Conservation (phyloP, 2,329 filamentous ascomycete species). For the Penicillium oxalicum region DNA sequence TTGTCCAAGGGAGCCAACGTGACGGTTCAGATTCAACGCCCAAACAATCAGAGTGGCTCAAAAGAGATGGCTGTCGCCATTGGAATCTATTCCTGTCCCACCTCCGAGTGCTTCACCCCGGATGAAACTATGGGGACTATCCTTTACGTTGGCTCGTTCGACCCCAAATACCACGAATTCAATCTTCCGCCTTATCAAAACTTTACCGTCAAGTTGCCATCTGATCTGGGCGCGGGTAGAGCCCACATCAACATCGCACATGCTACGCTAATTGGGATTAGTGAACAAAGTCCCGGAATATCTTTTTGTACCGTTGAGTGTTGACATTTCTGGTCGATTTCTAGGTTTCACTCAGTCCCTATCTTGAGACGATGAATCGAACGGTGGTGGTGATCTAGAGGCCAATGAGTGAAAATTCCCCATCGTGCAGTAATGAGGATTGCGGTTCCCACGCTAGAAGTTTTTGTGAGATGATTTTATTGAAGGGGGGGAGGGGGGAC, state of each 20-base stretch:
- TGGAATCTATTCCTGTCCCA: constrained; percentile 23
- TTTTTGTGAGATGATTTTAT: too few relatives aligned
- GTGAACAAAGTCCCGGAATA: constrained; percentile 1
- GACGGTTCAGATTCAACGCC: constrained; percentile 26
- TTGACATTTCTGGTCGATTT: background rate
- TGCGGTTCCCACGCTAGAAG: too few relatives aligned
- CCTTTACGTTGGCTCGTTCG: constrained; percentile 25
- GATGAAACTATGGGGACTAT: constrained; percentile 20
- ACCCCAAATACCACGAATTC: constrained; percentile 23
- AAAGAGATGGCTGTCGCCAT: constrained; percentile 27
- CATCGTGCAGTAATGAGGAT: too few relatives aligned
- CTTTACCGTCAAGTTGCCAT: constrained; percentile 25
- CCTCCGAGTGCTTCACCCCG: constrained; percentile 13
- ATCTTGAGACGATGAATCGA: constrained; percentile 22
- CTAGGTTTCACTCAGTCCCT: constrained; percentile 20
- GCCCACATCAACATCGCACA: constrained; percentile 26
- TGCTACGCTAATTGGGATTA: constrained; percentile 27
- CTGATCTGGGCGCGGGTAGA: constrained; percentile 7
- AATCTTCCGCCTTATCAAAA: constrained; percentile 26
- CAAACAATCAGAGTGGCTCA: constrained; percentile 25
- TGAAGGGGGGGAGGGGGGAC: too few relatives aligned
- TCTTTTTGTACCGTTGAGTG: too few relatives aligned
- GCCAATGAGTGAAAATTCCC: too few relatives aligned
- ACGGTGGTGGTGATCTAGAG: constrained; percentile 20
- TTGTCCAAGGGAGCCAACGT: constrained; percentile 18